phyloP scores from a whole-genome alignment of 768 basidiomycete species.

The Tubosaeta sp. region DNA sequence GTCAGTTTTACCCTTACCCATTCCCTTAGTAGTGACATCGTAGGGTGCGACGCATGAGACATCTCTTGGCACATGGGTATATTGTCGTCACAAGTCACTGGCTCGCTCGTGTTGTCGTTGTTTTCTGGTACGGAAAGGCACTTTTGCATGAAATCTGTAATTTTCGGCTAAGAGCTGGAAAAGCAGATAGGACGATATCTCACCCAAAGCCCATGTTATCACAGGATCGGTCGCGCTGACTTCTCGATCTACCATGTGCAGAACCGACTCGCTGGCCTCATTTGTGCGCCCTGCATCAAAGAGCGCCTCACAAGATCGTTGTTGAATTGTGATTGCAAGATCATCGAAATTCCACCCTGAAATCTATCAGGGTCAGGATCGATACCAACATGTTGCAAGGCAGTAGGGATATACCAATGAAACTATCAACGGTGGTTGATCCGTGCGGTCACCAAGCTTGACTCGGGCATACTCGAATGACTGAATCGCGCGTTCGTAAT shows the following conservation, averaged over 20 bases:
- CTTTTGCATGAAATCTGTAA: neutral
- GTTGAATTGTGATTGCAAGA: neutral
- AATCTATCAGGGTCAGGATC: neutral
- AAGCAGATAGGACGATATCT: neutral
- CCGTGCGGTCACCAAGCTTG: neutral
- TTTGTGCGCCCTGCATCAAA: neutral
- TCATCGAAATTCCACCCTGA: conserved; percentile 3
- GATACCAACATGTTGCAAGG: too few relatives aligned
- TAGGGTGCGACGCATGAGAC: neutral
- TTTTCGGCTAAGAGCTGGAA: neutral
- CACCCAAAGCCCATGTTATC: neutral
- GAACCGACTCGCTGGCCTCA: neutral
- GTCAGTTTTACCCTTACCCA: conserved; percentile 6
- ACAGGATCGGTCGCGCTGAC: neutral
- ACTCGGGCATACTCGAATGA: neutral
- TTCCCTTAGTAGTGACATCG: neutral
- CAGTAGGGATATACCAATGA: conserved; percentile 1
- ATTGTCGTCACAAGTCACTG: too few relatives aligned
- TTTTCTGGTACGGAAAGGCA: neutral
- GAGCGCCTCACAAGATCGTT: neutral
- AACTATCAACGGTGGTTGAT: neutral
- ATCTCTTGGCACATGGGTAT: too few relatives aligned
- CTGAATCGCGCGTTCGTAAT: conserved; percentile 2
- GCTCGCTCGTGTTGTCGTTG: neutral
- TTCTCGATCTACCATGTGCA: neutral